Evolutionary conservation across 441 rosid species (phyloP).

Genomic region (Croton laevigatus): DNA sequence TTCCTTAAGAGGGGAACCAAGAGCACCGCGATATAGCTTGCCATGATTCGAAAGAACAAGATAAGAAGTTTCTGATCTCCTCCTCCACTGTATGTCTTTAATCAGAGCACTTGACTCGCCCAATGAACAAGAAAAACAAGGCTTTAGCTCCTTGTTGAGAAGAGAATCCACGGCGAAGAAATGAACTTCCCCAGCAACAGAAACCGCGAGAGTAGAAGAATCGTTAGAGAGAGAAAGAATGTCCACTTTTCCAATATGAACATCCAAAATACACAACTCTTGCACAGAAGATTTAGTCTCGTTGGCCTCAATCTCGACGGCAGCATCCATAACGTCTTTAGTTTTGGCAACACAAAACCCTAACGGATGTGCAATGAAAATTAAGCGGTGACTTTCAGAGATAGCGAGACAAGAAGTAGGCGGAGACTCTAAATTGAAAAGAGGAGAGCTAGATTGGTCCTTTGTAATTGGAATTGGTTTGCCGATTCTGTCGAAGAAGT

Average conservation of each 20-base stretch:
- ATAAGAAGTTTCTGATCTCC: constrained; percentile 46
- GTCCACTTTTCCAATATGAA: constrained; percentile 45
- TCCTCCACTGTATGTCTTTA: constrained; percentile 72
- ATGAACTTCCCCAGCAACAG: constrained; percentile 44
- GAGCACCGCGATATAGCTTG: constrained; percentile 55
- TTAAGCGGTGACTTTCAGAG: constrained; percentile 46
- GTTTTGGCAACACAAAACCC: constrained; percentile 84
- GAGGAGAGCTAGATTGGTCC: constrained; percentile 21
- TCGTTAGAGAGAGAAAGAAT: constrained; percentile 62
- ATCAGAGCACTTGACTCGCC: constrained; percentile 41
- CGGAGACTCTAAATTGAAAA: constrained; percentile 45
- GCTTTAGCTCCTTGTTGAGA: constrained; percentile 51
- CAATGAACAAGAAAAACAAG: constrained; percentile 48
- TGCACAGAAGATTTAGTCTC: constrained; percentile 33
- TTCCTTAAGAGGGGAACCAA: constrained; percentile 38
- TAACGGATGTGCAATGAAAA: constrained; percentile 71
- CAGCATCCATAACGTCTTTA: constrained; percentile 59
- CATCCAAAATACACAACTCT: constrained; percentile 59
- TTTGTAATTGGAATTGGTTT: constrained; percentile 47
- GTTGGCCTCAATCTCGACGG: constrained; percentile 38
- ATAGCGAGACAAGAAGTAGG: constrained; percentile 72
- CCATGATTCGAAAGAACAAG: constrained; percentile 56
- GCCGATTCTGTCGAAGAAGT: constrained; percentile 71
- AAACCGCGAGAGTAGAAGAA: constrained; percentile 57
- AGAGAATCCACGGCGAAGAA: constrained; percentile 59